Evolutionary conservation across 2,329 filamentous ascomycete species (phyloP).

Genomic region (Trichoderma simmonsii): DNA sequence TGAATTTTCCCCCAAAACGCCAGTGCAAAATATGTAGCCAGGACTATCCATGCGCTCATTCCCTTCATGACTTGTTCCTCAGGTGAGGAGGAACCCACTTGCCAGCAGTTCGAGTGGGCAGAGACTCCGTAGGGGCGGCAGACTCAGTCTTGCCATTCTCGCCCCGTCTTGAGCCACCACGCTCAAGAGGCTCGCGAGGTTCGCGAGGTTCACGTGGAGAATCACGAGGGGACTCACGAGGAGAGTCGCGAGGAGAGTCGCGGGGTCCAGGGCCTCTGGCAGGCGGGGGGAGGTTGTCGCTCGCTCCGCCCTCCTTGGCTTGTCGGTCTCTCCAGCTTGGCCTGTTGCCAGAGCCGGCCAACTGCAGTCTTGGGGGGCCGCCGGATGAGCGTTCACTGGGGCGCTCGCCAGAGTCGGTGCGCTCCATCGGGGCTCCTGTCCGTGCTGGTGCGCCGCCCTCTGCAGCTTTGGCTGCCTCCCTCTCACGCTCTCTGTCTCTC

Average conservation of each 20-base stretch:
- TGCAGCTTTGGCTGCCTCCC: constrained; percentile 29
- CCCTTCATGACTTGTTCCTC: constrained; percentile 33
- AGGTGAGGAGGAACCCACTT: constrained; percentile 57
- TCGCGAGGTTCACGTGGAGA: constrained; percentile 20
- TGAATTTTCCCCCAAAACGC: constrained; percentile 34
- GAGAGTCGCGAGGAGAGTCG: background rate
- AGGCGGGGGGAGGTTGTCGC: constrained; percentile 20
- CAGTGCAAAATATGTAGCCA: constrained; percentile 31
- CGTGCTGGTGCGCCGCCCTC: constrained; percentile 25
- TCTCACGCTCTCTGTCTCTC: constrained; percentile 39
- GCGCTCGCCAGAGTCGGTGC: constrained; percentile 47
- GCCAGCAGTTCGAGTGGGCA: constrained; percentile 52
- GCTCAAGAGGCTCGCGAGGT: constrained; percentile 41
- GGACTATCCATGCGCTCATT: constrained; percentile 18
- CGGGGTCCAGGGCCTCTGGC: constrained; percentile 17
- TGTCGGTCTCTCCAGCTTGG: constrained; percentile 73
- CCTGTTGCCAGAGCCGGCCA: constrained; percentile 59
- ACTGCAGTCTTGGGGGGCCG: constrained; percentile 59
- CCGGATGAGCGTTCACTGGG: constrained; percentile 42
- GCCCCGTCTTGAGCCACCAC: constrained; percentile 42
- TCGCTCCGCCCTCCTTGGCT: constrained; percentile 36
- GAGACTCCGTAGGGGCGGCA: constrained; percentile 45
- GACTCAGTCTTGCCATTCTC: constrained; percentile 42
- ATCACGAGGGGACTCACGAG: background rate
- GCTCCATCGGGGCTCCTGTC: constrained; percentile 37